Evolutionary conservation across 768 basidiomycete genomes (phyloP), one percentile per base, ranked within the genome.

Genomic region (Boletellus sp.): DNA sequence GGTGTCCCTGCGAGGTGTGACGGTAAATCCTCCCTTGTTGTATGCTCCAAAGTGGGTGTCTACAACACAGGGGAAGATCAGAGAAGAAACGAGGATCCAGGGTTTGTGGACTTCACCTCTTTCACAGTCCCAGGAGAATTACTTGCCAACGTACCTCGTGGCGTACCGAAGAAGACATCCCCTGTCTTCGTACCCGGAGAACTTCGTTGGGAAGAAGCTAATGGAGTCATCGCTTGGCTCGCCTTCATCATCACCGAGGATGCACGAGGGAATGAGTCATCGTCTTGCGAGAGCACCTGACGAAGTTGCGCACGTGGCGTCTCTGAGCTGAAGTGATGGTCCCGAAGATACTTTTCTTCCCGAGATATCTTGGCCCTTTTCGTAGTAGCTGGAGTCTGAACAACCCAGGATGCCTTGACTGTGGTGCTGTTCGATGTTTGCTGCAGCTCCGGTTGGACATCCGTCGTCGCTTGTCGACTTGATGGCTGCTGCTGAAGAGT

Each of bases 251-350:
- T 62, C 31, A 59, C 60, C 16, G 58, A 66, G 17, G 57, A 48
- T 28, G 54, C 36, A 38, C 61, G 65, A 44, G 56, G 66, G n/a
- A 56, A 56, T 6, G 52, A 33, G 17, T 58, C 57, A 3, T 53
- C 45, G 9, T 68, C 66, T 42, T 68, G 58, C 23, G 68, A 69
- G 33, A 68, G 68, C 31, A 68, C 57, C 45, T 70, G 56, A 12
- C 68, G 67, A 43, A 68, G 56, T 26, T 68, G 64, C 13, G 49
- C 42, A 37, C 66, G 66, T 0, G 59, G 51, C 5, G 56, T 59
- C 19, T 68, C 66, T 36, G 55, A 36, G 23, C 40, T 32, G 1
- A 45, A 44, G 9, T 54, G 60, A 36, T 58, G 56, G 16, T 54
- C 57, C 31, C 56, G 56, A 34, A 59, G 45, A 41, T 67, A 67